Evolutionary conservation across 2,329 filamentous ascomycete species (phyloP).

Genomic region (Fusarium veterinarium): DNA sequence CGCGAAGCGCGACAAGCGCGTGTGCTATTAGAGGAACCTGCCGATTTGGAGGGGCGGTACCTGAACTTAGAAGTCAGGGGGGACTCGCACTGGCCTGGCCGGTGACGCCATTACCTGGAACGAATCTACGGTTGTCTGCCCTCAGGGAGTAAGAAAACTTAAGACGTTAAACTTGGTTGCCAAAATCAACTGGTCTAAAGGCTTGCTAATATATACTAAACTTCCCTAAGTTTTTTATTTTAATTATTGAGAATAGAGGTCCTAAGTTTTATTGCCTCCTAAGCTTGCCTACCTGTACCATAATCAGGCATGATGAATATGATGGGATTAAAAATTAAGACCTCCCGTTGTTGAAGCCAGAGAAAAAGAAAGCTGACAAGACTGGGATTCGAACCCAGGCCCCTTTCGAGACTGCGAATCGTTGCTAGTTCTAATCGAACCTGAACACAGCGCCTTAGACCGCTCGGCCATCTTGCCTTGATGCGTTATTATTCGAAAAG

Average conservation of each 20-base stretch:
- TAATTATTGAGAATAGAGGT: too few relatives aligned
- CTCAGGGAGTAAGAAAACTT: background rate
- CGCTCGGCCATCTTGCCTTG: conserved; percentile 29
- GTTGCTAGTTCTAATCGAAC: conserved; percentile 28
- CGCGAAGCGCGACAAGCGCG: conserved; percentile 33
- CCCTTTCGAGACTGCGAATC: conserved; percentile 42
- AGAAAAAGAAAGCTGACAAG: conserved; percentile 16
- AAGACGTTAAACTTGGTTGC: background rate
- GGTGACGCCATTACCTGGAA: conserved; percentile 22
- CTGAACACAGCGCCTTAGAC: conserved; percentile 43
- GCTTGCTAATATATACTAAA: background rate
- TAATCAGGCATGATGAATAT: background rate
- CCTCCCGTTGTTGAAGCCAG: accelerated
- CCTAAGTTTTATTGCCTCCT: background rate
- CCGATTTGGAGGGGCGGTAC: conserved; percentile 27
- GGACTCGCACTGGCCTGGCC: conserved; percentile 21
- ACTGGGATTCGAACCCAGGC: conserved; percentile 41
- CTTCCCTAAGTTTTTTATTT: background rate
- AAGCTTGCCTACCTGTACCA: background rate
- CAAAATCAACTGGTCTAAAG: background rate
- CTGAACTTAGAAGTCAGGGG: conserved; percentile 1
- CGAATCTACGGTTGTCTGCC: background rate
- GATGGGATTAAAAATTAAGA: background rate
- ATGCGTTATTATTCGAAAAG: accelerated
- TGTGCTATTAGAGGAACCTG: conserved; percentile 20